Base-by-base conservation (phyloP, 1,284 basidiomycete species). In the Cryptococcus sp. region DNA sequence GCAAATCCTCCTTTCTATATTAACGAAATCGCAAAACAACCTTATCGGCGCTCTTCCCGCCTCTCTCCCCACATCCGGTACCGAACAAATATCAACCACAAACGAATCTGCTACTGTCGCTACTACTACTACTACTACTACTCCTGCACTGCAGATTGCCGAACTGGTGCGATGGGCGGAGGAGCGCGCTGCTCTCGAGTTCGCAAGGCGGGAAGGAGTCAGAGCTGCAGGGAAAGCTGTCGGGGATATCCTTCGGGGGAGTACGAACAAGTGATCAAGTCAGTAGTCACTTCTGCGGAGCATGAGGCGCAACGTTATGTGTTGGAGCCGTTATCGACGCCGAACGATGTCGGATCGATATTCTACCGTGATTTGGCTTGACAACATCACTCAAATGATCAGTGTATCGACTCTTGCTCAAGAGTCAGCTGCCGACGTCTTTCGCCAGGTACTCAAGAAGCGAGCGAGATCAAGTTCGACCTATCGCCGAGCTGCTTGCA, bases 91-190 rank as follows among this genome's bases (percentile, higher is more conserved):
- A 26, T 34, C 50, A 19, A 43, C 50, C 46, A 17, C 19, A 16
- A 10, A 22, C 41, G 29, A 43, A 23, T 15, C 43, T 39, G 17
- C 40, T 22, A 22, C 16, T 19, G 7, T 10, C 38, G 5, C 41
- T 19, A 46, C n/a, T 25, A 25, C 22, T 45, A 43, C 34, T 17
- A 25, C 4, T 23, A 20, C 43, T 23, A n/a, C 0, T 26, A 46
- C 20, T 29, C 25, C 15, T 10, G n/a, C 50, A n/a, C 20, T 25
- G 46, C 25, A 17, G 8, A 46, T 39, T 55, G 8, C 63, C 29
- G 65, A 69, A 3, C 50, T 72, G 17, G 54, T 58, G 1, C 20
- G 43, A 19, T 69, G 64, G 66, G 63, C 63, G 3, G 69, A 69
- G 46, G 46, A 58, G n/a, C 58, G 59, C 8, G 67, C 67, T 1